Base-by-base conservation (phyloP, 768 basidiomycete genomes). In the Hortiboletus flavorubellus region DNA sequence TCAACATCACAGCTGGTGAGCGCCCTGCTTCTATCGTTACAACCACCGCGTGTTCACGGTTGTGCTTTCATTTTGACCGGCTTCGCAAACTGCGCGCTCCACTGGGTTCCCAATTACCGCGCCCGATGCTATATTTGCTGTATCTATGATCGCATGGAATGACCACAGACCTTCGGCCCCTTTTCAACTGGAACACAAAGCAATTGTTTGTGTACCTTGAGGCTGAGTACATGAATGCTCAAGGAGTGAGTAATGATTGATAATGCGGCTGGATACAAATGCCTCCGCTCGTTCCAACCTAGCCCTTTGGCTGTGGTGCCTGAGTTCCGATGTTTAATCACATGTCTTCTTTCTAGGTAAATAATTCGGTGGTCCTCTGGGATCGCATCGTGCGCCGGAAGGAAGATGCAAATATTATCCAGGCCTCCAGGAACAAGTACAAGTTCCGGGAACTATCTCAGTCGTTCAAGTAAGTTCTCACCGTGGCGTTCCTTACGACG, bases 141-240 rank as follows among this genome's bases (percentile, higher is more conserved):
- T 21, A 11, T 46, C n/a, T 39, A 12, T 31, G 12, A 48, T 51
- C 45, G 41, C 46, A 41, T 48, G 50, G 26, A 21, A 46, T 49
- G 51, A 43, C 29, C 30, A 37, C 50, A 93, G 93, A 96, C 72
- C 76, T 96, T 5, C 76, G 81, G 9, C 83, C 93, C 12, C 77
- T 96, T 31, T 96, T 94, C 73, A 76, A 94, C 72, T 96, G 93
- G 93, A 96, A 96, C 71, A 95, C 93, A n/a, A 96, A 96, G 72
- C 93, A 96, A 67, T 66, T 96, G 11, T 95, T 96, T 69, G 69
- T 95, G 12, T 93, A 91, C 65, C 80, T 96, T 34, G 82, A 86
- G 62, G 93, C 90, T 0, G 91, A 95, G 68, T 95, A 93, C 67
- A 78, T 78, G 34, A 89, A 85, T 51, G 70, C 78, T 0, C 74